phyloP scores from a whole-genome alignment of 2,329 filamentous ascomycete genomes.

The Sclerotinia spermophila region DNA sequence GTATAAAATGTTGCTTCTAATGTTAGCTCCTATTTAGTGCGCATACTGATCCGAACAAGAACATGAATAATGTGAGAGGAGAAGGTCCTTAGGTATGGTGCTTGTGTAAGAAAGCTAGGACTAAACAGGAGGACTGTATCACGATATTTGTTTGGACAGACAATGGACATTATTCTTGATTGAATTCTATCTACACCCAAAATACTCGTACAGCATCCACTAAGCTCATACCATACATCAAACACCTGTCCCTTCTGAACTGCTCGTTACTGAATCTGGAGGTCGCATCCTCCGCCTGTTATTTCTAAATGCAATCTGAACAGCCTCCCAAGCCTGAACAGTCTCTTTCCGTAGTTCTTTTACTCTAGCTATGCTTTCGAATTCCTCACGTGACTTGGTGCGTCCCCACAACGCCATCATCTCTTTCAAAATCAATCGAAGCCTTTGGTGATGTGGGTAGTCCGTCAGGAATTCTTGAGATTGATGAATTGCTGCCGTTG shows the following conservation, averaged over 20 bases:
- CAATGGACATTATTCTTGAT: background rate
- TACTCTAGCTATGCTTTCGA: background rate
- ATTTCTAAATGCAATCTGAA: background rate
- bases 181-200: background rate
- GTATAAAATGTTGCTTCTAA: background rate
- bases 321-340: background rate
- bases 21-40: background rate
- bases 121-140: background rate
- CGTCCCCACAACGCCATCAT: background rate
- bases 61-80: background rate
- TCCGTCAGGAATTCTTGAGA: background rate
- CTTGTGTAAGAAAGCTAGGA: background rate
- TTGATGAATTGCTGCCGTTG: background rate
- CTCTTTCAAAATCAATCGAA: background rate
- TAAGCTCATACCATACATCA: background rate
- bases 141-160: background rate
- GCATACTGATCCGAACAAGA: background rate
- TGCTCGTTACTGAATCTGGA: background rate
- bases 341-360: background rate
- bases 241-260: background rate
- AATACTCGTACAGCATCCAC: accelerated
- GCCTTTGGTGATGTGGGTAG: background rate
- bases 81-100: background rate
- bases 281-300: background rate
- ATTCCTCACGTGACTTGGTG: background rate